phyloP scores from a whole-genome alignment of 768 basidiomycete genomes.

The Russula virescens region DNA sequence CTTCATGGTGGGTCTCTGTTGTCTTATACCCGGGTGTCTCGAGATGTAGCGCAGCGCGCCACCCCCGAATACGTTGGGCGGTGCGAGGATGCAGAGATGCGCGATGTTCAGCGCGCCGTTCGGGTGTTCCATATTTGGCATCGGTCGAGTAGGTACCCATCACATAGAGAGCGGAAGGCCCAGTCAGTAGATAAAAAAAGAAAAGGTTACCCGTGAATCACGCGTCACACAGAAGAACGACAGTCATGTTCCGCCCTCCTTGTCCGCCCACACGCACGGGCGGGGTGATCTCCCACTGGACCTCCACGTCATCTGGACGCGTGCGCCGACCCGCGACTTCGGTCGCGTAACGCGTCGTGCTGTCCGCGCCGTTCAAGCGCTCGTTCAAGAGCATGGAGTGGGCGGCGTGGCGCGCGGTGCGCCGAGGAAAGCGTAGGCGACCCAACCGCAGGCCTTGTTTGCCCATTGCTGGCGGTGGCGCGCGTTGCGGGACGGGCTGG shows the following conservation, averaged over 20 bases:
- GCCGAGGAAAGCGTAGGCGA: slow-evolving; percentile 61
- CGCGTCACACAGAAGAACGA: slow-evolving; percentile 74
- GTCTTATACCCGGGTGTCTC: too few relatives aligned
- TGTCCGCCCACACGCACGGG: slow-evolving; percentile 28
- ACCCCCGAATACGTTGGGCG: slow-evolving; percentile 28
- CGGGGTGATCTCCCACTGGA: slow-evolving; percentile 55
- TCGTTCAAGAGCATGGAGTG: slow-evolving; percentile 52
- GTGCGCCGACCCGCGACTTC: slow-evolving; percentile 51
- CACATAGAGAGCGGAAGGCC: too few relatives aligned
- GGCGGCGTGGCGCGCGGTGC: slow-evolving; percentile 34
- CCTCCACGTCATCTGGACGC: slow-evolving; percentile 46
- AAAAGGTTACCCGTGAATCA: slow-evolving; percentile 44
- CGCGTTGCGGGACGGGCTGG: slow-evolving; percentile 38
- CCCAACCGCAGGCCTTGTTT: slow-evolving; percentile 52
- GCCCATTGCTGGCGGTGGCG: slow-evolving; percentile 53
- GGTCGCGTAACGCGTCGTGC: slow-evolving; percentile 37
- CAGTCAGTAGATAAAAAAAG: too few relatives aligned
- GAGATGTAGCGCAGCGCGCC: too few relatives aligned
- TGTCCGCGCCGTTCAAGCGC: slow-evolving; percentile 34
- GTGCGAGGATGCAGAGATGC: slow-evolving; percentile 41
- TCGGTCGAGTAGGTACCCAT: slow-evolving; percentile 47
- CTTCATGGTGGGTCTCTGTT: too few relatives aligned
- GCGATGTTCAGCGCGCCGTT: slow-evolving; percentile 47
- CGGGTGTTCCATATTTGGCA: slow-evolving; percentile 45
- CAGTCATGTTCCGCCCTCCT: slow-evolving; percentile 32